These are phyloP conservation scores for Achlya hypogyna DNA, from an alignment of 352 stramenopile genomes.

Conservation along the genomic window DNA sequence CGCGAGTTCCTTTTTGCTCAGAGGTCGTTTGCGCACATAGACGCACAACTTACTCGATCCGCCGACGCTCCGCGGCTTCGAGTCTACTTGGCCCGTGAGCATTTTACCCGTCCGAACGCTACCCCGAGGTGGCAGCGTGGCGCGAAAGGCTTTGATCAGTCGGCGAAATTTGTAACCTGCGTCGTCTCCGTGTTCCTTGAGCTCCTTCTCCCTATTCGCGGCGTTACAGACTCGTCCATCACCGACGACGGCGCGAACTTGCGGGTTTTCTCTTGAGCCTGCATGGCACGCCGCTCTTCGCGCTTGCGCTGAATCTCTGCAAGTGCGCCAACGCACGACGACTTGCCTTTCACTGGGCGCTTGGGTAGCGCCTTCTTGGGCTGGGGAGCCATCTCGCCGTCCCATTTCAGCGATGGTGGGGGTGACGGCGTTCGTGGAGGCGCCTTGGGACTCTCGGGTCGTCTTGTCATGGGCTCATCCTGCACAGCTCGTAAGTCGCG, in stretches of 20 bases:
- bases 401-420: neutral
- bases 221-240: neutral
- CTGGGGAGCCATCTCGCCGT: neutral
- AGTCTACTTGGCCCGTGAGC: neutral
- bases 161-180: conserved; percentile 65
- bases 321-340: conserved; percentile 38
- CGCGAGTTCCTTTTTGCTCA: conserved; percentile 57
- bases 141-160: conserved; percentile 47
- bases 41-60: conserved; percentile 33
- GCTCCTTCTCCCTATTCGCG: conserved; percentile 24
- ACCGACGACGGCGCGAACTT: conserved; percentile 17
- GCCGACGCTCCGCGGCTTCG: neutral
- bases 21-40: conserved; percentile 58
- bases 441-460: neutral
- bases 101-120: too few relatives aligned
- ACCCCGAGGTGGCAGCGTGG: conserved; percentile 28
- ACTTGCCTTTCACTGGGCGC: conserved; percentile 24
- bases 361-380: conserved; percentile 4
- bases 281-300: conserved; percentile 40
- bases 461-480: neutral
- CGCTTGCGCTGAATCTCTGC: conserved; percentile 66
- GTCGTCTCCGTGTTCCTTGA: conserved; percentile 60
- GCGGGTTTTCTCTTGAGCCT: conserved; percentile 58
- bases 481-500: too few relatives aligned
- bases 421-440: neutral